Base-by-base conservation (phyloP, 1,284 basidiomycete species). In the Naganishia sp. region DNA sequence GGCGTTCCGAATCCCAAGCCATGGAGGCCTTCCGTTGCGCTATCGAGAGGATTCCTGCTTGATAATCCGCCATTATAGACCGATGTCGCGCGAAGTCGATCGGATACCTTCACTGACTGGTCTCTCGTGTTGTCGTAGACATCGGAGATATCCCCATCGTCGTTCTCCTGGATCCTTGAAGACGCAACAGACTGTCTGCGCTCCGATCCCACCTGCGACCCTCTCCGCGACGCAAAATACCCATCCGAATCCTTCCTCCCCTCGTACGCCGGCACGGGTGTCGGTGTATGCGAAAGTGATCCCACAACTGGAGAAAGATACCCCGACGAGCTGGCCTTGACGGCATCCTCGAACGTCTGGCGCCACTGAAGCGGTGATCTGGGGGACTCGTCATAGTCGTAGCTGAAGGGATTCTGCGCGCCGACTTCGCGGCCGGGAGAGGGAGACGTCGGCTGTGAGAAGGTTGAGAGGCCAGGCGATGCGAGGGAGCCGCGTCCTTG, bases 271-370 rank as follows among this genome's bases (percentile, higher is more conserved):
- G 57, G 57, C 33, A 46, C 57, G 46, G 57, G 57, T 23, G 46
- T 60, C 16, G 59, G 59, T 10, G 59, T 52, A 44, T 52, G 36
- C 48, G 48, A 15, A 18, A 50, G 21, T 2, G 45, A 25, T 36
- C 52, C 52, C 11, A 21, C 53, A 18, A 21, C 31, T 6, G 48
- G 59, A 3, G 59, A 50, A 21, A 48, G 18, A 28, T 28, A 45
- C 2, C 57, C 57, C 42, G 55, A 45, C 13, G 36, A 39, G 43
- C 23, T 61, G 10, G 42, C 46, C 23, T 48, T 21, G n/a, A 61
- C 59, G 31, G 59, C 59, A 15, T 61, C 48, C 13, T 49, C 59
- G n/a, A 61, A 61, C 59, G 59, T 61, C 42, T 61, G 59, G 11
- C 59, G 33, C 59, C 59, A 61, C 3, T 49, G 31, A 10, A 61